Conservation (phyloP, 1,139 yeast genomes). For the Dujonia santamariae region DNA sequence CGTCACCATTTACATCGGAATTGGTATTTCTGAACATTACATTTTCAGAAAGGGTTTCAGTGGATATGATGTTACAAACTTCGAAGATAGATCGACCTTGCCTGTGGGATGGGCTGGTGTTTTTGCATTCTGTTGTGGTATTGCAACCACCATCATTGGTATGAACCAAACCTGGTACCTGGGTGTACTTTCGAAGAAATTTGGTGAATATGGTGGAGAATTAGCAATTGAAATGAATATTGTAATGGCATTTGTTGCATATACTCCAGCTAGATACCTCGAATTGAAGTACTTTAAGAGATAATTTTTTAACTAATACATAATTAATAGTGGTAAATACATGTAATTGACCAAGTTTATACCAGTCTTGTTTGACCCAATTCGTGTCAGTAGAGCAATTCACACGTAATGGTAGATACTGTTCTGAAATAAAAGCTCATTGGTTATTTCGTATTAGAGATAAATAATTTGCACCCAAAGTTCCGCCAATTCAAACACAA, state of each 20-base stretch:
- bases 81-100: slow-evolving; percentile 17
- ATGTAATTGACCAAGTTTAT: too few relatives aligned
- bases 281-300: slow-evolving; percentile 21
- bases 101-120: slow-evolving; percentile 28
- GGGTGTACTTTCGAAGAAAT: slow-evolving; percentile 23
- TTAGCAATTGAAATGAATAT: slow-evolving; percentile 27
- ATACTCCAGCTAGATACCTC: slow-evolving; percentile 22
- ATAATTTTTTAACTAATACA: too few relatives aligned
- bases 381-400: too few relatives aligned
- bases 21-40: slow-evolving; percentile 25
- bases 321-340: too few relatives aligned
- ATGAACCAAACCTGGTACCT: slow-evolving; percentile 32
- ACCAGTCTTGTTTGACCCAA: too few relatives aligned
- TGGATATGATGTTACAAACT: slow-evolving; percentile 23
- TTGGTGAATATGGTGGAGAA: slow-evolving; percentile 23
- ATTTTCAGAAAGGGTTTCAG: slow-evolving; percentile 22
- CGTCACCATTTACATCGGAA: slow-evolving; percentile 27
- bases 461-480: too few relatives aligned
- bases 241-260: slow-evolving; percentile 22
- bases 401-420: too few relatives aligned
- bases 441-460: too few relatives aligned
- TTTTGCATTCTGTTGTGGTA: slow-evolving; percentile 23
- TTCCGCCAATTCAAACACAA: too few relatives aligned
- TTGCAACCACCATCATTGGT: slow-evolving; percentile 25
- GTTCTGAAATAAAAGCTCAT: too few relatives aligned